phyloP scores from a whole-genome alignment of 345 rosid species.

The Gossypium bickii region DNA sequence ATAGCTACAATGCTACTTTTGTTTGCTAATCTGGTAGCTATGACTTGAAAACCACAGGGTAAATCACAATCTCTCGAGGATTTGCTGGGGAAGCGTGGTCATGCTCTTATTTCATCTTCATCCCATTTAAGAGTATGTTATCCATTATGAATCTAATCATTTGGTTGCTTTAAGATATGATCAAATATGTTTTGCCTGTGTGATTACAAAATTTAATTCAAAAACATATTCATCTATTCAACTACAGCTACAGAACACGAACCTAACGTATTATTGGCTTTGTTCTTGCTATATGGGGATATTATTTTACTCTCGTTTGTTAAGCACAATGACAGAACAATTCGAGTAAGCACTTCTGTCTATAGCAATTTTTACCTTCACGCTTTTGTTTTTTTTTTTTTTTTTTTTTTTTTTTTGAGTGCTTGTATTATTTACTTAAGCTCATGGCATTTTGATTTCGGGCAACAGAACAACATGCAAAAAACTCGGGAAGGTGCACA shows the following conservation, averaged over 20 bases:
- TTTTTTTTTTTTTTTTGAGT: too few species aligned
- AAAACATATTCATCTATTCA: conserved; percentile 25
- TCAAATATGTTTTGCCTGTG: conserved; percentile 5
- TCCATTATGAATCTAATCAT: conserved; percentile 15
- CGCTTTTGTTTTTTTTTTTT: too few species aligned
- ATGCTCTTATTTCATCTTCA: conserved; percentile 82
- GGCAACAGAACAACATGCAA: conserved; percentile 81
- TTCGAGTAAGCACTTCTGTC: conserved; percentile 58
- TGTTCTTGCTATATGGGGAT: conserved; percentile 89
- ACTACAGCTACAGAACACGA: conserved; percentile 90
- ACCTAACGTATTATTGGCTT: conserved; percentile 79
- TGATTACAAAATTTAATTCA: conserved; percentile 12
- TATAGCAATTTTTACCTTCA: not conserved
- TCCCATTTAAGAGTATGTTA: conserved; percentile 70
- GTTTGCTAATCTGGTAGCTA: conserved; percentile 13
- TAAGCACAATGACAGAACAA: conserved; percentile 98
- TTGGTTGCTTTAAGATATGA: conserved; percentile 13
- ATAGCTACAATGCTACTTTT: not conserved
- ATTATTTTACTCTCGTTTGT: conserved; percentile 82
- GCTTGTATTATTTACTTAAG: not conserved
- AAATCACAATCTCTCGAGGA: conserved; percentile 63
- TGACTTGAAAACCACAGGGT: conserved; percentile 36
- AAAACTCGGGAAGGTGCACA: conserved; percentile 94
- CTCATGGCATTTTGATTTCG: conserved; percentile 1
- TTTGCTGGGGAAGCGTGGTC: conserved; percentile 99